Base-by-base conservation (phyloP, 257 asterid species). In the Cordia subcordata region DNA sequence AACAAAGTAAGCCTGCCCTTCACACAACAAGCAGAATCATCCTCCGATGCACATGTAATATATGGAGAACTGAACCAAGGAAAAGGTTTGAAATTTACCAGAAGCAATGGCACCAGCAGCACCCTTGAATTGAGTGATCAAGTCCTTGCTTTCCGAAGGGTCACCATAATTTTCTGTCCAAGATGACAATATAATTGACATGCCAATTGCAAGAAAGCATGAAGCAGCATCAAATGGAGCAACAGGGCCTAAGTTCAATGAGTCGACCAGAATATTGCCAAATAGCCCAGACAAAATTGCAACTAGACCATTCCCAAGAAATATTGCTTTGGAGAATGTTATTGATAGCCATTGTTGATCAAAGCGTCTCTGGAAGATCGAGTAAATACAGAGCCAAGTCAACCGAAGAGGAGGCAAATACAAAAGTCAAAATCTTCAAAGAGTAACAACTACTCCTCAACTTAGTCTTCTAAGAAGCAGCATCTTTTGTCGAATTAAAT, bases 221-320 rank as follows among this genome's bases (percentile, higher is more conserved):
- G 85, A 80, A 38, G 98, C 98, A 47, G 98, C 95, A 73, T 91
- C 98, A 58, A 91, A 91, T 56, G 98, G 98, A 19, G 98, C 82
- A 49, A 91, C 98, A 21, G 98, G 96, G 19, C 98, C 98, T 53
- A 91, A 82, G 69, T 72, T 81, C 54, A 91, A 60, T 51, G 92
- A 46, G 67, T 85, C 98, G 73, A 91, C 98, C 27, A 91, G 81
- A 37, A 80, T 50, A 78, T 91, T 91, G 54, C 98, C 98, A 53
- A 91, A 91, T 71, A 91, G 71, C 54, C 98, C 98, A 68, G 98
- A 18, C 42, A 91, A 23, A 68, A 91, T 91, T 22, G 98, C 98
- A 72, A 91, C 90, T 65, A 91, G 96, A 60, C 98, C 98, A 75
- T 91, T 91, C 45, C 98, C 98, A 16, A 91, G 90, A 71, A 91